These are phyloP conservation scores for Mediolabrus comicus DNA, from an alignment of 108 stramenopile species.

Conservation along the genomic window DNA sequence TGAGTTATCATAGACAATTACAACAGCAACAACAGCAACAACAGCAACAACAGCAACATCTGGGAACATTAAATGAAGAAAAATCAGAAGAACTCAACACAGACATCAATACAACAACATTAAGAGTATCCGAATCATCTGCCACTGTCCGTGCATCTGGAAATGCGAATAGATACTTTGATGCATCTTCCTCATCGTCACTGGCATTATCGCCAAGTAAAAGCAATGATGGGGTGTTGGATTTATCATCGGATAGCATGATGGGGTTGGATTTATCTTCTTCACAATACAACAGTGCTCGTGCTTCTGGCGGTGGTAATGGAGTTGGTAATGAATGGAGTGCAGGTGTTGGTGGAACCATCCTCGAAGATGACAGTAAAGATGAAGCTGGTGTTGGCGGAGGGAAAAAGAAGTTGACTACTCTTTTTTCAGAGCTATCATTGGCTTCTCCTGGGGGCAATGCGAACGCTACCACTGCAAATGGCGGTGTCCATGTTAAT, in stretches of 20 bases:
- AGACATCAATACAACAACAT: not conserved
- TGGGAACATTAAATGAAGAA: not conserved
- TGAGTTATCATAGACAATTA: not conserved
- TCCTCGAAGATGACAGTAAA: not conserved
- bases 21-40: not conserved
- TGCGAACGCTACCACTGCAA: not conserved
- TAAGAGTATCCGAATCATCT: conserved; percentile 22
- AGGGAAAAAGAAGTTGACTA: not conserved
- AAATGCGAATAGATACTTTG: conserved; percentile 2
- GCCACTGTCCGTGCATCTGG: conserved; percentile 31
- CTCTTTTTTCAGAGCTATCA: conserved; percentile 18
- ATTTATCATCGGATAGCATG: not conserved
- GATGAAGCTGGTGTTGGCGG: not conserved
- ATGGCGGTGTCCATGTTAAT: not conserved
- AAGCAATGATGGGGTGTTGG: not conserved
- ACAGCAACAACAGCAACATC: not conserved
- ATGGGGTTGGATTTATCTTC: conserved; percentile 42
- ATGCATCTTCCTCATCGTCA: not conserved
- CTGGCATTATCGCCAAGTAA: not conserved
- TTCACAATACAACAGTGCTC: conserved; percentile 14
- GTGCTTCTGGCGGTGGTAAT: not conserved
- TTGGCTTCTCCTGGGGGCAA: not conserved
- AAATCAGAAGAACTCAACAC: not conserved
- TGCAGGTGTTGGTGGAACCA: not conserved
- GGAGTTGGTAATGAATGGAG: not conserved